These are phyloP conservation scores for Auricularia sp. DNA, from an alignment of 768 basidiomycete genomes.

Conservation along the genomic window DNA sequence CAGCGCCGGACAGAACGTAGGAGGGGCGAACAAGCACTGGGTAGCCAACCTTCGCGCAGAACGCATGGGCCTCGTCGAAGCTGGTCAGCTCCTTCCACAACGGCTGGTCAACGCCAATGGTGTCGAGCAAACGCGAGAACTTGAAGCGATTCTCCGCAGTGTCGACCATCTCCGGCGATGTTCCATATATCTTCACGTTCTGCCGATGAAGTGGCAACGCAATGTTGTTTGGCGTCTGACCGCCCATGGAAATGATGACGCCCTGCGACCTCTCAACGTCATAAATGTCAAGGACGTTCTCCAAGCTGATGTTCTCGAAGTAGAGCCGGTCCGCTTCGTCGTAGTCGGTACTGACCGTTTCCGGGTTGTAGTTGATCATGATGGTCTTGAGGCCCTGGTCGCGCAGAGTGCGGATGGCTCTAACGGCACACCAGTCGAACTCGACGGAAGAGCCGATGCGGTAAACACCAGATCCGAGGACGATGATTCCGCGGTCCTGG, in stretches of 20 bases:
- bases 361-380: constrained; percentile 99
- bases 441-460: constrained; percentile 98
- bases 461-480: constrained; percentile 95
- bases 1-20: constrained; percentile 97
- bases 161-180: constrained; percentile 99
- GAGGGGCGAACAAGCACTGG: constrained; percentile 96
- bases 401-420: constrained; percentile 90
- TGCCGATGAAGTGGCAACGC: constrained; percentile 91
- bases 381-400: constrained; percentile 91
- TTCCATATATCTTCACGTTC: constrained; percentile 97
- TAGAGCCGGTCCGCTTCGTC: constrained; percentile 97
- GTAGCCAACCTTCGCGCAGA: constrained; percentile 90
- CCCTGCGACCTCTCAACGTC: constrained; percentile 82
- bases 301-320: constrained; percentile 96
- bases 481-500: constrained; percentile 89
- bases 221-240: constrained; percentile 98
- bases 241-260: constrained; percentile 95
- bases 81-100: constrained; percentile 94
- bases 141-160: constrained; percentile 99
- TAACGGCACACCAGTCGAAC: constrained; percentile 99
- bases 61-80: constrained; percentile 75
- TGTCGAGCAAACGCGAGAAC: constrained; percentile 95
- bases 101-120: constrained; percentile 98
- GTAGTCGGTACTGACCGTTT: constrained; percentile 98
- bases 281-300: constrained; percentile 95